A percentile compares a stretch with the other conserved stretches of the same genome.
Conservation (phyloP, 495 filamentous ascomycete species). For the Melanomma pulvis-pyrius region DNA sequence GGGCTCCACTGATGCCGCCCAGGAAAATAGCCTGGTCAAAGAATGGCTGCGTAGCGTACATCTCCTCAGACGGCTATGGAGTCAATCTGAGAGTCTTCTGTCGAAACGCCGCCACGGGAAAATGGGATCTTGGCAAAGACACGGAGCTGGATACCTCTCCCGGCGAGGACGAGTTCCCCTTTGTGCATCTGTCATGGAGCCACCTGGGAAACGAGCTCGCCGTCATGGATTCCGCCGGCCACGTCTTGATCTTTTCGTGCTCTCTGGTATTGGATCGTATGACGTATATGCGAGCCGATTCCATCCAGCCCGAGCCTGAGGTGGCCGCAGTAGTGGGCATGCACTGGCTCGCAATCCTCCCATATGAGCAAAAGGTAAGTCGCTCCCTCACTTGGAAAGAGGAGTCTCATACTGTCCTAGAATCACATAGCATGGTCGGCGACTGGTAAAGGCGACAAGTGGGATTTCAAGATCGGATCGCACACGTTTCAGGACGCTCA, state of each 20-base stretch:
- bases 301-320: conserved; percentile 68
- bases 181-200: conserved; percentile 81
- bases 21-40: conserved; percentile 91
- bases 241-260: conserved; percentile 68
- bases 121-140: conserved; percentile 75
- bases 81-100: conserved; percentile 73
- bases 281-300: conserved; percentile 55
- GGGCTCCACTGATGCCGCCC: too few relatives aligned
- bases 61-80: conserved; percentile 67
- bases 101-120: conserved; percentile 68
- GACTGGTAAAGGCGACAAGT: conserved; percentile 41
- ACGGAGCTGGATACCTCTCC: conserved; percentile 50
- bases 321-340: conserved; percentile 76
- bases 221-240: conserved; percentile 72
- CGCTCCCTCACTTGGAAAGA: background rate
- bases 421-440: conserved; percentile 35
- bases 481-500: conserved; percentile 62
- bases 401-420: conserved; percentile 40
- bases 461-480: conserved; percentile 55
- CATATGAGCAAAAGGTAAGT: conserved; percentile 54
- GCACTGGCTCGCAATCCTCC: conserved; percentile 66
- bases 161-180: conserved; percentile 56
- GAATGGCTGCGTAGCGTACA: conserved; percentile 81
- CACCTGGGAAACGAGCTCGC: conserved; percentile 73
- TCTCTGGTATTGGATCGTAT: conserved; percentile 68